These are phyloP conservation scores for Phytophthora pinifolia DNA, from an alignment of 352 stramenopile genomes.

Conservation along the genomic window DNA sequence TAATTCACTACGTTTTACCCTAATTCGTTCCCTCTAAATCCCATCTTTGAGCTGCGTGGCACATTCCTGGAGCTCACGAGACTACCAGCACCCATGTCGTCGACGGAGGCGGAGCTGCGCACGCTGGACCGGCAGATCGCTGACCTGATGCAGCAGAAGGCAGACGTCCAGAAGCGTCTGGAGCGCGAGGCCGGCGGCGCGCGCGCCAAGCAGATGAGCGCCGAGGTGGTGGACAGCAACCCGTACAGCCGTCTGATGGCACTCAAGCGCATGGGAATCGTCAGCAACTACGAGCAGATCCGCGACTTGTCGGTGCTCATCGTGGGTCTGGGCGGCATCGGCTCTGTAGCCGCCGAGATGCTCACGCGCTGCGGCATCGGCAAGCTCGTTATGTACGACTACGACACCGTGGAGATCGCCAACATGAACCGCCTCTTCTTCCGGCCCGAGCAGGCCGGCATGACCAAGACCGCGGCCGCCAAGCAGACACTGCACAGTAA, in stretches of 20 bases:
- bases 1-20: no score
- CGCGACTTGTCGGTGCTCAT: constrained; percentile 79
- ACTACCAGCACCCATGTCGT: constrained; percentile 11
- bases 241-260: constrained; percentile 90
- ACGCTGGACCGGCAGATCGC: constrained; percentile 73
- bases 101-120: constrained; percentile 49
- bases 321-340: constrained; percentile 85
- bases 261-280: constrained; percentile 90
- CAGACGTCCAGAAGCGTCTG: constrained; percentile 48
- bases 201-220: constrained; percentile 61
- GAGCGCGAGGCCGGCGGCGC: constrained; percentile 38
- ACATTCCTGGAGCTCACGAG: constrained; percentile 2
- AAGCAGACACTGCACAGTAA: constrained; percentile 86
- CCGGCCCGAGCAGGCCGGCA: constrained; percentile 80
- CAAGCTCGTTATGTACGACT: constrained; percentile 91
- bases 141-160: constrained; percentile 75
- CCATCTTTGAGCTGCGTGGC: constrained; percentile 10
- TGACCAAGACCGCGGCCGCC: constrained; percentile 86
- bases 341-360: constrained; percentile 89
- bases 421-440: constrained; percentile 94
- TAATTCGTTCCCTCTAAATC: no score
- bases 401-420: constrained; percentile 88
- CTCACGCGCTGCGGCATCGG: constrained; percentile 88
- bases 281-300: constrained; percentile 89
- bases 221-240: constrained; percentile 84